Evolutionary conservation across 768 basidiomycete species (phyloP), one percentile per base, ranked within the genome.

Genomic region (Clavaria fumosa): DNA sequence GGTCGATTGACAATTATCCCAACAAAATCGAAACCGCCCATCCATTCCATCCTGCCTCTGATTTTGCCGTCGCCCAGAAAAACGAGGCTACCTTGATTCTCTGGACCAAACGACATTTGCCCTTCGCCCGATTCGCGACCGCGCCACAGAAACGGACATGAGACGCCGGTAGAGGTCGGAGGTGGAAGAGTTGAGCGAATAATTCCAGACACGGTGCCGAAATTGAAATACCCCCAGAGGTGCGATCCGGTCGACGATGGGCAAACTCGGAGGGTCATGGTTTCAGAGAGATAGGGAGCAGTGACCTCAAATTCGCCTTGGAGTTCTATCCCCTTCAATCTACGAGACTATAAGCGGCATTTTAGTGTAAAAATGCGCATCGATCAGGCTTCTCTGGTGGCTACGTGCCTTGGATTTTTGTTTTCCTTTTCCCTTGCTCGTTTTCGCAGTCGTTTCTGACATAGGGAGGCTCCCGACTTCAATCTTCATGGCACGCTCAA

Each of bases 221-320:
- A 54, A 17, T 54, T 28, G 28, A 54, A 53, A n/a, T 31, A 38
- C 14, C 39, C 50, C 51, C 53, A 57, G 24, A 54, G 42, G 28
- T 51, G 53, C n/a, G 47, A 43, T 9, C 22, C 15, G 9, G 46
- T 50, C 4, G 44, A 48, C 6, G 54, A 55, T 0, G 51, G 45
- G 31, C 43, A 48, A n/a, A 53, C 31, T 18, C 47, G 44, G 30
- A 56, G 42, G 12, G 40, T 45, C 37, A 46, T 39, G 24, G 23
- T 27, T 15, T 42, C 36, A 5, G 46, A 37, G 23, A 54, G 50
- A 19, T 44, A 43, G 7, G 49, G 52, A 5, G 48, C 46, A 27
- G 45, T 24, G 19, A 54, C 42, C 0, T 42, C 27, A 33, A 45
- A 45, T 35, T 42, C 23, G 10, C 44, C 44, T 11, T 22, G 17